Conservation (phyloP, 441 rosid species). For the Populus trichocarpa region DNA sequence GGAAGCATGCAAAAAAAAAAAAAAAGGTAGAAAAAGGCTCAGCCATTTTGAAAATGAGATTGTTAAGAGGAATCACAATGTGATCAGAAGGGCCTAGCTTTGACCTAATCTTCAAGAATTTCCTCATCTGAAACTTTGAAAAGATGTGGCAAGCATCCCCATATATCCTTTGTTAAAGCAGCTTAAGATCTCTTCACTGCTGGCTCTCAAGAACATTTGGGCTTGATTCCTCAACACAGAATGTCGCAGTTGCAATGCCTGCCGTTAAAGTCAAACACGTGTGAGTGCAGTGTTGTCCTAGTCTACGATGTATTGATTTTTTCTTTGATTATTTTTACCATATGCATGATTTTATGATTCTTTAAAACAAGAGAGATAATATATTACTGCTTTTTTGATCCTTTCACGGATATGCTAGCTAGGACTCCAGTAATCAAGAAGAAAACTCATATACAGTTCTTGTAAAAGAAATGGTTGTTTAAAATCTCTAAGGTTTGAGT, state of each 20-base stretch:
- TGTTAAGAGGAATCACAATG: constrained; percentile 31
- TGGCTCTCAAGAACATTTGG: constrained; percentile 30
- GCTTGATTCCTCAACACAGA: constrained; percentile 44
- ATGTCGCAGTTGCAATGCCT: neutral
- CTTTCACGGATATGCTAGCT: too few species aligned
- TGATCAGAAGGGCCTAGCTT: constrained; percentile 22
- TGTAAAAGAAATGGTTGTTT: too few species aligned
- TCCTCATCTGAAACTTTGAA: constrained; percentile 28
- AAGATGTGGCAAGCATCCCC: constrained; percentile 43
- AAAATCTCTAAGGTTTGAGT: too few species aligned
- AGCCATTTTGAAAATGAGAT: constrained; percentile 26
- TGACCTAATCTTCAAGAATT: constrained; percentile 43
- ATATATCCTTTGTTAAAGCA: constrained; percentile 33
- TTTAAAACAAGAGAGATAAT: too few species aligned
- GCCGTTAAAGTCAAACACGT: constrained; percentile 1
- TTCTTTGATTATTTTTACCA: neutral
- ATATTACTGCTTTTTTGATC: too few species aligned
- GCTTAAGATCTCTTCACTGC: constrained; percentile 16
- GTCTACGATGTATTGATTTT: neutral
- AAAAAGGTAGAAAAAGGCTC: constrained; percentile 23
- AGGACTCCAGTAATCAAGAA: too few species aligned
- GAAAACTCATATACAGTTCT: too few species aligned
- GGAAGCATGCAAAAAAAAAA: constrained; percentile 42
- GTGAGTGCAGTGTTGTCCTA: neutral
- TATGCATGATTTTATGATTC: neutral